These are phyloP conservation scores for Globisporangium acanthophoron DNA, from an alignment of 352 stramenopile species.

Conservation along the genomic window DNA sequence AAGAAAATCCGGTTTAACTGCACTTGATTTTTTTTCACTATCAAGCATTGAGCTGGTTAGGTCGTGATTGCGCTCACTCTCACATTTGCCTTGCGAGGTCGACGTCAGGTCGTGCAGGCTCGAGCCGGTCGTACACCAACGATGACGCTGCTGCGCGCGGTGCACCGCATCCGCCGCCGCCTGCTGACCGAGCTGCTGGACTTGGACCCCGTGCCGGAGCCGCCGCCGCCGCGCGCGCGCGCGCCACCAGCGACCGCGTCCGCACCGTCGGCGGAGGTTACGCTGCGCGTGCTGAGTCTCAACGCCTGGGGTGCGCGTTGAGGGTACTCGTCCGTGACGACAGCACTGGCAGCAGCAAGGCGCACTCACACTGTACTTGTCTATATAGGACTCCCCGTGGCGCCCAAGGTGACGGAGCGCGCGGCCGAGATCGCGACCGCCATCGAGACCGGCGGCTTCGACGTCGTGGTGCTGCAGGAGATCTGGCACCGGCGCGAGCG, in stretches of 20 bases:
- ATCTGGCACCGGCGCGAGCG: constrained; percentile 80
- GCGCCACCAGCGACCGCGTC: constrained; percentile 20
- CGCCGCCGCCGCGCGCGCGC: constrained; percentile 25
- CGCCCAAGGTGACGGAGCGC: constrained; percentile 63
- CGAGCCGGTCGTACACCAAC: neutral
- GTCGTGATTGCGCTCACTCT: neutral
- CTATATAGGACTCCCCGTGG: constrained; percentile 48
- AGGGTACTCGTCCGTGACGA: neutral
- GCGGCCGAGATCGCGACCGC: constrained; percentile 59
- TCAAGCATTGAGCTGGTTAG: too few species aligned
- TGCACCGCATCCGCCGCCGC: constrained; percentile 44
- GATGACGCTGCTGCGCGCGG: constrained; percentile 29
- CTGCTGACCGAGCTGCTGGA: constrained; percentile 56
- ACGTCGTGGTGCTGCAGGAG: constrained; percentile 81
- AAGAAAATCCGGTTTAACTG: too few species aligned
- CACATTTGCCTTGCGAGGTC: neutral
- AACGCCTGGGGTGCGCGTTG: constrained; percentile 61
- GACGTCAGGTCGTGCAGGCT: too few species aligned
- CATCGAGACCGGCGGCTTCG: constrained; percentile 50
- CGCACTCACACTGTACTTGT: neutral
- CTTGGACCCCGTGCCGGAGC: constrained; percentile 43
- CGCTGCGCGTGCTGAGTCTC: constrained; percentile 62
- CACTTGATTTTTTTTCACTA: too few species aligned
- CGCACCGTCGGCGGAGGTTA: constrained; percentile 10
- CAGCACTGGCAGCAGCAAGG: too few species aligned